Base-by-base conservation (phyloP, 352 stramenopile species). In the Globisporangium splendens region DNA sequence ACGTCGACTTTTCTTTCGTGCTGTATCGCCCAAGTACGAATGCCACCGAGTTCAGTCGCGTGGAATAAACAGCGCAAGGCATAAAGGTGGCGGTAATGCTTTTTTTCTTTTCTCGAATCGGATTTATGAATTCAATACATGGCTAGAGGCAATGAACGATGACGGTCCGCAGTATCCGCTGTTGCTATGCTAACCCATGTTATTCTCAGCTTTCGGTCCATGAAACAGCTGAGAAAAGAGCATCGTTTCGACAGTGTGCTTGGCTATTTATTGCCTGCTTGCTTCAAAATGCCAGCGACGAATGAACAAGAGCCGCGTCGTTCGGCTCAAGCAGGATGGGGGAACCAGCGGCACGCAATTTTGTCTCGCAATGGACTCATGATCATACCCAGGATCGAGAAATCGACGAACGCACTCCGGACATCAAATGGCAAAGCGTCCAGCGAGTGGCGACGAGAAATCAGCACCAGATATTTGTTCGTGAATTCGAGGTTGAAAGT, bases 1-100 rank as follows among this genome's bases (percentile, higher is more conserved):
- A 93, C 55, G 83, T 88, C 22, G 84, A 93, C 61, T 92, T 79
- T 56, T 95, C 83, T 3, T 95, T 95, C 50, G 83, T 93, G 55
- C 72, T 95, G 17, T 93, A 95, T 46, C 86, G 82, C 20, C 84
- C 84, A 21, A 90, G 78, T 59, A 90, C 84, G 21, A 91, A 90
- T 50, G 86, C 78, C 2, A 93, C 84, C 15, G 86, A 95, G 62
- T 89, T 93, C 58, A 93, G 86, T 63, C 77, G 80, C 39, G 83
- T 95, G 20, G 83, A 93, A 65, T 88, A 66, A 61, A 24, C 24
- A 13, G 6, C 4, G 8, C 15, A 39, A 14, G 6, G 17, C 28
- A 42, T n/a, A 44, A 14, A 11, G 33, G 39, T 33, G 46, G 13
- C n/a, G 12, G 12, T 44, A 12, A 15, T 44, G 28, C 28, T 35